Evolutionary conservation across 116 monocot species (phyloP).

Genomic region (Trichopus zeylanicus): DNA sequence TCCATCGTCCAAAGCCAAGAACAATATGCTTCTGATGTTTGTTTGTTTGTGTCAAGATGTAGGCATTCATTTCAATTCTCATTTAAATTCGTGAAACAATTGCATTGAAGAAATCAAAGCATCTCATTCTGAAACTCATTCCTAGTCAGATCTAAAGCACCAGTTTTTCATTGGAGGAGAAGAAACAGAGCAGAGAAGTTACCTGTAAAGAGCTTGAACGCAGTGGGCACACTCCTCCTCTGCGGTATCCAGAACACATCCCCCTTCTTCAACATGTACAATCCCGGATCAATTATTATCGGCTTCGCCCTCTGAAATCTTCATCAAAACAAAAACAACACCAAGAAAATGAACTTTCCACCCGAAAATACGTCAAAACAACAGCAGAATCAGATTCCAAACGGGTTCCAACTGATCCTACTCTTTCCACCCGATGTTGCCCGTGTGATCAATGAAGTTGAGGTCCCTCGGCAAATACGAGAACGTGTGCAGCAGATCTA

Average conservation of each 20-base stretch:
- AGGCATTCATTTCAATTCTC: too few species aligned
- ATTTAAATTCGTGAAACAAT: not conserved
- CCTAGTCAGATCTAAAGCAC: not conserved
- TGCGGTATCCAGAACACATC: slow-evolving; percentile 30
- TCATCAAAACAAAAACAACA: not conserved
- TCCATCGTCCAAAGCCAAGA: too few species aligned
- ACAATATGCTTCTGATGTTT: too few species aligned
- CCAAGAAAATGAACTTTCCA: not conserved
- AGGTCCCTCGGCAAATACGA: slow-evolving; percentile 56
- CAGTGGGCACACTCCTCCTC: slow-evolving; percentile 34
- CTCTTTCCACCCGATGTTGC: slow-evolving; percentile 81
- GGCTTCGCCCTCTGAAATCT: slow-evolving; percentile 36
- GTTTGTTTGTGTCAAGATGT: too few species aligned
- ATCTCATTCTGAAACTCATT: not conserved
- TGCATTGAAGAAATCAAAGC: not conserved
- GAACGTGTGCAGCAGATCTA: slow-evolving; percentile 60
- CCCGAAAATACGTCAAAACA: not conserved
- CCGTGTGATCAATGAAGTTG: slow-evolving; percentile 73
- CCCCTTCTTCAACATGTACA: slow-evolving; percentile 29
- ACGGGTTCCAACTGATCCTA: slow-evolving; percentile 6
- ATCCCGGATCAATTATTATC: slow-evolving; percentile 33
- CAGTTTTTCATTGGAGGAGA: not conserved
- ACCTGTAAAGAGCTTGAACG: slow-evolving; percentile 45
- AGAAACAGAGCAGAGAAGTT: not conserved
- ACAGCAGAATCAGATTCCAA: not conserved